Percentiles rank a stretch among this genome's conserved stretches.
These are phyloP conservation scores for Cochlearia excelsa DNA, from an alignment of 345 rosid genomes.

Conservation along the genomic window DNA sequence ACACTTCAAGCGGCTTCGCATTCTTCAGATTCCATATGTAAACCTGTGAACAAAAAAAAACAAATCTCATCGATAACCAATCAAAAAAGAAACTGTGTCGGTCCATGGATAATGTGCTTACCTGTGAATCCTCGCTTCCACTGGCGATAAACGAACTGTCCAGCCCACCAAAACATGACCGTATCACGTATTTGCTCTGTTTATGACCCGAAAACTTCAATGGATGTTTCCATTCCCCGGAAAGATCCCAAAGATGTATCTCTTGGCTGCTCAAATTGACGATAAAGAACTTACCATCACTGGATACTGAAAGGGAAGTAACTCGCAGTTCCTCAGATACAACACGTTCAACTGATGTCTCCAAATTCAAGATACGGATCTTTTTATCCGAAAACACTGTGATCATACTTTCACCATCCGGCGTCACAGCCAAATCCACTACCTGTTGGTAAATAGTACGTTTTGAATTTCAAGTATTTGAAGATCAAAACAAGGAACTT, in stretches of 20 bases:
- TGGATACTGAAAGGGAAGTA: slow-evolving; percentile 57
- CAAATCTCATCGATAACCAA: slow-evolving; percentile 5
- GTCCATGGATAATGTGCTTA: slow-evolving; percentile 21
- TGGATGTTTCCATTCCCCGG: slow-evolving; percentile 60
- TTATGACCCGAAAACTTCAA: slow-evolving; percentile 63
- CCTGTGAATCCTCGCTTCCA: slow-evolving; percentile 86
- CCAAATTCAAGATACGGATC: slow-evolving; percentile 59
- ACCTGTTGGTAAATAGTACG: slow-evolving; percentile 23
- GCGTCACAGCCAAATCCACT: slow-evolving; percentile 74
- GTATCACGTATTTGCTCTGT: slow-evolving; percentile 71
- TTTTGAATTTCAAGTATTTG: background rate
- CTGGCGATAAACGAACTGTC: slow-evolving; percentile 76
- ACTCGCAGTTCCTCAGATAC: slow-evolving; percentile 68
- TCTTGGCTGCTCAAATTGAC: slow-evolving; percentile 83
- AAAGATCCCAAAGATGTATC: slow-evolving; percentile 91
- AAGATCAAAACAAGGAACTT: slow-evolving; percentile 4
- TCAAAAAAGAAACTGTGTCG: background rate
- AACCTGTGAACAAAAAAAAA: slow-evolving; percentile 46
- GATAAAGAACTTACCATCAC: slow-evolving; percentile 63
- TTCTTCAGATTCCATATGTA: slow-evolving; percentile 68
- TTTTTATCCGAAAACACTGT: slow-evolving; percentile 58
- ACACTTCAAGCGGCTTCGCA: slow-evolving; percentile 58
- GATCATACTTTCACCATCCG: slow-evolving; percentile 72
- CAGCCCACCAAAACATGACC: slow-evolving; percentile 90
- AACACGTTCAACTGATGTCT: slow-evolving; percentile 55